Conservation (phyloP, 2,329 filamentous ascomycete species). For the Metarhizium sp. region DNA sequence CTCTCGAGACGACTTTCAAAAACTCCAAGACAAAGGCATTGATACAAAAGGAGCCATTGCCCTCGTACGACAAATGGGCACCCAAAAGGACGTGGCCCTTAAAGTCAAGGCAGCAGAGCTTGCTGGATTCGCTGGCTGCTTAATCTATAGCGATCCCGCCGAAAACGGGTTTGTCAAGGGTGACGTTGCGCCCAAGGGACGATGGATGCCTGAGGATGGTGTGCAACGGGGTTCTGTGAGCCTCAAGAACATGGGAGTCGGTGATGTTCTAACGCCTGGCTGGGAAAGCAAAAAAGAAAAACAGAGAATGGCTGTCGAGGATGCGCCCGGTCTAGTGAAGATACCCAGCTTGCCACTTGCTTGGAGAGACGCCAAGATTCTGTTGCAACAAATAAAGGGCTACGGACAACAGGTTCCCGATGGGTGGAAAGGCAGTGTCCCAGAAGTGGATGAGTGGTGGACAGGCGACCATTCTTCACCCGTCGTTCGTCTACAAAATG, state of each 20-base stretch:
- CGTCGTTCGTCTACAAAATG: constrained; percentile 70
- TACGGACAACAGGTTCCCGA: constrained; percentile 59
- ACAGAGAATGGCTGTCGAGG: constrained; percentile 57
- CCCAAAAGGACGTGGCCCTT: constrained; percentile 60
- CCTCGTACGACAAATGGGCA: constrained; percentile 71
- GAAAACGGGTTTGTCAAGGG: constrained; percentile 76
- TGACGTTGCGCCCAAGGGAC: constrained; percentile 63
- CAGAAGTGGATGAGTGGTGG: constrained; percentile 72
- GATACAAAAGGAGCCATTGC: constrained; percentile 72
- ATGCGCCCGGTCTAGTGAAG: constrained; percentile 63
- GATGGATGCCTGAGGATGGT: constrained; percentile 70
- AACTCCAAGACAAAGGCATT: constrained; percentile 60
- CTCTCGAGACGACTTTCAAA: constrained; percentile 71
- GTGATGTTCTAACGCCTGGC: constrained; percentile 87
- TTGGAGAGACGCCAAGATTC: constrained; percentile 76
- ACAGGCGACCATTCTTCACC: constrained; percentile 70
- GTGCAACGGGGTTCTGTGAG: constrained; percentile 78
- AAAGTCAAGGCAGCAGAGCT: constrained; percentile 88
- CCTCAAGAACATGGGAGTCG: constrained; percentile 72
- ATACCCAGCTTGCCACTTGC: constrained; percentile 88
- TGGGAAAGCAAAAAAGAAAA: constrained; percentile 62
- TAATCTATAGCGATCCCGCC: constrained; percentile 85
- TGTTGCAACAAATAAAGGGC: constrained; percentile 68
- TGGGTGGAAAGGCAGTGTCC: constrained; percentile 69
- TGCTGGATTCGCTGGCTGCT: constrained; percentile 75